Conservation (phyloP, 495 filamentous ascomycete genomes). For the Penicillium paradoxum region DNA sequence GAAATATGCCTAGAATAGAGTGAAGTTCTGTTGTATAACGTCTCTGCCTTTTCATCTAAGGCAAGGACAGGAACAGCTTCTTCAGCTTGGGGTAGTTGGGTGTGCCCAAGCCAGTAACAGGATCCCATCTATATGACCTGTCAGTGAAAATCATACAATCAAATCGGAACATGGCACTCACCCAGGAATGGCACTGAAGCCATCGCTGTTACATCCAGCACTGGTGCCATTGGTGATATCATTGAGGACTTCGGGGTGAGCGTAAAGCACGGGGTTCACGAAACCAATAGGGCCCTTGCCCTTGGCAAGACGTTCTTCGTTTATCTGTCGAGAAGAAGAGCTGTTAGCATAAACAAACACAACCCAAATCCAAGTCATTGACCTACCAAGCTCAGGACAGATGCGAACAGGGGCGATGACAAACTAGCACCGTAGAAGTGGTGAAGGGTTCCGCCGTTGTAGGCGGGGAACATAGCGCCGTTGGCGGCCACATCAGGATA, state of each 20-base stretch:
- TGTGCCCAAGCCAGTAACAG: constrained; percentile 50
- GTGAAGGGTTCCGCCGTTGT: constrained; percentile 31
- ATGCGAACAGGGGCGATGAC: constrained; percentile 51
- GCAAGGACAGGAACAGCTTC: constrained; percentile 33
- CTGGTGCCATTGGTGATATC: constrained; percentile 48
- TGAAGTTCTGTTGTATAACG: neutral
- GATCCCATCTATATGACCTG: constrained; percentile 40
- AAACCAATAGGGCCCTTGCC: constrained; percentile 50
- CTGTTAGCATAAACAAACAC: neutral
- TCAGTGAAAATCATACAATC: neutral
- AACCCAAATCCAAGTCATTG: neutral
- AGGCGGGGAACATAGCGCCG: constrained; percentile 51
- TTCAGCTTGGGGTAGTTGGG: constrained; percentile 49
- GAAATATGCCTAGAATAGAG: neutral
- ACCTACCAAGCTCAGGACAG: constrained; percentile 44
- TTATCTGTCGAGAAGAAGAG: constrained; percentile 25
- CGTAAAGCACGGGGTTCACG: constrained; percentile 48
- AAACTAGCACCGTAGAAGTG: constrained; percentile 52
- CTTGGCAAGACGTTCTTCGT: constrained; percentile 40
- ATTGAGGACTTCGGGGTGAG: constrained; percentile 39
- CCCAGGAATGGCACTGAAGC: constrained; percentile 45
- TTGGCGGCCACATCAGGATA: constrained; percentile 63
- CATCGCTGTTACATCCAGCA: constrained; percentile 43
- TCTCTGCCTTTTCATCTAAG: constrained; percentile 7
- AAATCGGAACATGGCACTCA: constrained; percentile 12